phyloP scores from a whole-genome alignment of 2,329 filamentous ascomycete genomes.

The Monilinia polystroma region DNA sequence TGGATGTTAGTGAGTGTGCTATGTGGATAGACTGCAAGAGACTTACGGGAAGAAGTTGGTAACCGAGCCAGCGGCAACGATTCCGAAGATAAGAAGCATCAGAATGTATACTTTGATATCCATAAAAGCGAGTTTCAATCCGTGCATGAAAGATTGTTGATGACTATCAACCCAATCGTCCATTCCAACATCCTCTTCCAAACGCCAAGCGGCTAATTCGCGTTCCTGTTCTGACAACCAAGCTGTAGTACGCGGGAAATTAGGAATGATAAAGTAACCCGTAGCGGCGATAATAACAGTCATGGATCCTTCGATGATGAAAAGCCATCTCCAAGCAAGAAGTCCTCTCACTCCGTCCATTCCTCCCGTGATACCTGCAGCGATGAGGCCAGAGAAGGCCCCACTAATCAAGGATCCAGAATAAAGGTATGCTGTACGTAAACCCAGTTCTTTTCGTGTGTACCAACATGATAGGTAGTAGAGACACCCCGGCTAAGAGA shows the following conservation, averaged over 20 bases:
- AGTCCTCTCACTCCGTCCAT: constrained; percentile 59
- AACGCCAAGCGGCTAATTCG: constrained; percentile 57
- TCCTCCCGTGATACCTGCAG: constrained; percentile 63
- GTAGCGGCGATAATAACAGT: constrained; percentile 60
- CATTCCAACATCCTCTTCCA: constrained; percentile 59
- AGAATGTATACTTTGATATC: constrained; percentile 51
- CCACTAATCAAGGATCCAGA: constrained; percentile 68
- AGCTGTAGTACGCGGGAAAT: constrained; percentile 61
- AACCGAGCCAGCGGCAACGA: constrained; percentile 57
- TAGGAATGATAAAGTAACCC: constrained; percentile 59
- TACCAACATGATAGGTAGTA: constrained; percentile 69
- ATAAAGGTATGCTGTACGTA: constrained; percentile 66
- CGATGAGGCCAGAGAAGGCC: constrained; percentile 67
- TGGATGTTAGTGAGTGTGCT: constrained; percentile 39
- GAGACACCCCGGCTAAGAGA: constrained; percentile 53
- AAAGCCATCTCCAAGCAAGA: constrained; percentile 64
- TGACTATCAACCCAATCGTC: constrained; percentile 24
- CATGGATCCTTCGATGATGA: constrained; percentile 68
- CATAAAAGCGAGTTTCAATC: constrained; percentile 50
- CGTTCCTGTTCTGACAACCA: constrained; percentile 59
- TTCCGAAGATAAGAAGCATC: constrained; percentile 50
- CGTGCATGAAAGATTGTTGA: constrained; percentile 41
- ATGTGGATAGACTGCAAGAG: constrained; percentile 32
- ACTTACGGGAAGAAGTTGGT: constrained; percentile 63
- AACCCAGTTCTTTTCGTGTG: constrained; percentile 63